phyloP scores from a whole-genome alignment of 139 green algal genomes.

The Chlamydomonas sp. region DNA sequence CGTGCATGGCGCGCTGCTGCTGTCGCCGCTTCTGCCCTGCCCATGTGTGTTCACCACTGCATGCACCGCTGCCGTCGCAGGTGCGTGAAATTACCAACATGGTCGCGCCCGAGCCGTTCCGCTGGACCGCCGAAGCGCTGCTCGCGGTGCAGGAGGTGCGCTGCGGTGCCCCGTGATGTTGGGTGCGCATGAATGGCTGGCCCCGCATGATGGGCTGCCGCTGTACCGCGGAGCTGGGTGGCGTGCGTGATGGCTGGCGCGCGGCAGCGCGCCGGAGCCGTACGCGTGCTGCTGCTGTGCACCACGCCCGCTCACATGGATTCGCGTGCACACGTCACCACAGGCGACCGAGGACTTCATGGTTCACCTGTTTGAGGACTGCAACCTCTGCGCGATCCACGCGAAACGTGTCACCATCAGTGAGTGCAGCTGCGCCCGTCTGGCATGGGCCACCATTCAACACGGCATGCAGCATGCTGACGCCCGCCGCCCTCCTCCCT shows the following conservation, averaged over 20 bases:
- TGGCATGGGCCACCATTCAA: too few species aligned
- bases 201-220: too few species aligned
- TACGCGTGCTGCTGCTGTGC: neutral
- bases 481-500: neutral
- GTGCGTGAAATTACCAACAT: constrained; percentile 86
- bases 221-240: neutral
- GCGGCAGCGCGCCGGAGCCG: too few species aligned
- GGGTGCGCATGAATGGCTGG: neutral
- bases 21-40: too few species aligned
- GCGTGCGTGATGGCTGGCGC: too few species aligned
- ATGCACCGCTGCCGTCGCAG: constrained; percentile 29
- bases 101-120: constrained; percentile 86
- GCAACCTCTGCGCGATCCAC: constrained; percentile 92
- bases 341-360: constrained; percentile 81
- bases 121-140: constrained; percentile 86
- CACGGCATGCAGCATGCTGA: too few species aligned
- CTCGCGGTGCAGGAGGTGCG: constrained; percentile 86
- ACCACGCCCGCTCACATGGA: neutral
- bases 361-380: constrained; percentile 89
- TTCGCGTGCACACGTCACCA: neutral
- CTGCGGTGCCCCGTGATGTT: neutral
- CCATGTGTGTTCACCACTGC: neutral
- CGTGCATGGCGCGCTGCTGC: too few species aligned
- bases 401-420: constrained; percentile 89
- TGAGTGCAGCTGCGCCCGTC: too few species aligned